phyloP scores from a whole-genome alignment of 495 filamentous ascomycete genomes.

The Xylaria intraflava region DNA sequence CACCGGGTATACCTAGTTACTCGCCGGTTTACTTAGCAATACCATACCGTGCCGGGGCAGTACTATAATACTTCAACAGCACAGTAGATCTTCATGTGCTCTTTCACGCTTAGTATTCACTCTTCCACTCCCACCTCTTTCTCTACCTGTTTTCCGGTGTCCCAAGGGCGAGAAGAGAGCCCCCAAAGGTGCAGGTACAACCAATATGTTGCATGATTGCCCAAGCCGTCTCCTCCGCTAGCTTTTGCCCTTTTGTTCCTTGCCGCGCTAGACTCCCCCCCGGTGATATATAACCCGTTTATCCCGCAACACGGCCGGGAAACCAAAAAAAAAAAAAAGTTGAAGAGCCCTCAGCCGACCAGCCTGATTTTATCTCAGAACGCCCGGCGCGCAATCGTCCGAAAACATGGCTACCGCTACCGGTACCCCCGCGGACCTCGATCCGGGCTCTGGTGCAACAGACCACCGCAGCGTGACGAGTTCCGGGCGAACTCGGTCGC shows the following conservation, averaged over 20 bases:
- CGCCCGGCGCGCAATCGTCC: background rate
- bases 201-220: background rate
- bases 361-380: background rate
- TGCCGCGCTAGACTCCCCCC: background rate
- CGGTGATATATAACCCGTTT: too few relatives aligned
- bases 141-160: too few relatives aligned
- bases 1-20: too few relatives aligned
- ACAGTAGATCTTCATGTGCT: too few relatives aligned
- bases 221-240: background rate
- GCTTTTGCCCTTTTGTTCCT: background rate
- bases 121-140: too few relatives aligned
- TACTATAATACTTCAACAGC: too few relatives aligned
- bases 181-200: background rate
- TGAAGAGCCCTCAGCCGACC: background rate
- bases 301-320: too few relatives aligned
- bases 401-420: background rate
- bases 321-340: too few relatives aligned
- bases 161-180: too few relatives aligned
- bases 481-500: background rate
- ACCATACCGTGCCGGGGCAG: too few relatives aligned
- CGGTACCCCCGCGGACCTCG: background rate
- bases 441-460: constrained; percentile 1
- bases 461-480: background rate
- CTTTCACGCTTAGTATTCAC: too few relatives aligned
- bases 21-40: too few relatives aligned